Base-by-base conservation (phyloP, 2,329 filamentous ascomycete genomes). In the Harringtonia aguacate region DNA sequence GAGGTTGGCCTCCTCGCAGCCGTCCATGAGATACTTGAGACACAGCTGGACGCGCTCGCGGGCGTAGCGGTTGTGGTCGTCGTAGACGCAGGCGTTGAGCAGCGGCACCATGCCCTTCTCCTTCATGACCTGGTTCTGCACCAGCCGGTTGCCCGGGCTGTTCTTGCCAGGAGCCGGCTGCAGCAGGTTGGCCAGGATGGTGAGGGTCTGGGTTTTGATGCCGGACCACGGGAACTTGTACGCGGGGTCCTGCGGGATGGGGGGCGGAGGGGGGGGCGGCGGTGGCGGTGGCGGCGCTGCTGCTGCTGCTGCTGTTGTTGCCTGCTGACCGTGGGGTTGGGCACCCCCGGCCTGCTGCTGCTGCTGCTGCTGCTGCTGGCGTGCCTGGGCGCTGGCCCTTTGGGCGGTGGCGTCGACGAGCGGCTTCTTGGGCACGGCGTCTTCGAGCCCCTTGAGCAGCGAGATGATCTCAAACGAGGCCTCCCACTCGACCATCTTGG, bases 11-110 rank as follows among this genome's bases (percentile, higher is more conserved):
- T 81, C 81, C 28, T 81, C 75, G 48, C 81, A 86, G 13, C 82
- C 83, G 53, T 86, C 82, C 64, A 86, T 75, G 7, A 85, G 69
- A 74, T 80, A 94, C 58, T 90, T 89, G n/a, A 94, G 72, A 52
- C 85, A 89, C 58, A 94, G 81, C 40, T 89, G 86, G 3, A 87
- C 86, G 51, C 89, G 85, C 61, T 97, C 90, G 55, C 90, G 86
- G 50, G 94, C 89, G 58, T 90, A 95, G 1, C 88, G 87, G 57
- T 95, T 95, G 63, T 94, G 80, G 53, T 90, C 87, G 58, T 97
- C 90, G 58, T 92, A 92, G 28, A 81, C 77, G 55, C 88, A 95
- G 62, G 88, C 95, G 56, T 88, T 88, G 15, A 95, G 75, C 18
- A 97, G 73, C 0, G 86, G 81, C 52, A 94, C 85, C 36, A 97